Conservation (phyloP, 148 eudicot species). For the Pharnaceum exiguum region DNA sequence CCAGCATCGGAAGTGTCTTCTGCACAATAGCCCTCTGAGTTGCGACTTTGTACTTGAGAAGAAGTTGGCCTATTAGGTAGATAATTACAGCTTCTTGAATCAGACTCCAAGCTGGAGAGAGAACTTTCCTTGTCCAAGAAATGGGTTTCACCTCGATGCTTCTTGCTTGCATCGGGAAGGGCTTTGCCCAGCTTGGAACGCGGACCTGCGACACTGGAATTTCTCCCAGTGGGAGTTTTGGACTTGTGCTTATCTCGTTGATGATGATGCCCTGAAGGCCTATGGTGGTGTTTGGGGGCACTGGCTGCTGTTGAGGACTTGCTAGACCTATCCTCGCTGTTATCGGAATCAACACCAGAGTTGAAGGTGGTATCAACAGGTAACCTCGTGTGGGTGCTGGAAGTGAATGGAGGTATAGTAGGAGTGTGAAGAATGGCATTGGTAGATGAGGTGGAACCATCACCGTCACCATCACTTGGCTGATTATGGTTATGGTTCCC, state of each 20-base stretch:
- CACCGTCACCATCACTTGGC: conserved; percentile 27
- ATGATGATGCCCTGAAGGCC: conserved; percentile 11
- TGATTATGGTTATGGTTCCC: conserved; percentile 21
- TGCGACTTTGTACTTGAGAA: conserved; percentile 38
- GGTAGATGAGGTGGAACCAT: conserved; percentile 58
- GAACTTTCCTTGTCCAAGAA: conserved; percentile 65
- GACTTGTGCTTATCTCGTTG: conserved; percentile 29
- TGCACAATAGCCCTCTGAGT: conserved; percentile 24
- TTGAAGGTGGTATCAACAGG: conserved; percentile 28
- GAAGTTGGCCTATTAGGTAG: conserved; percentile 49
- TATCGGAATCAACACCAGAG: conserved; percentile 47
- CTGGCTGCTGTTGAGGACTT: conserved; percentile 78
- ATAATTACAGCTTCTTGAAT: conserved; percentile 61
- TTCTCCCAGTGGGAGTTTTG: conserved; percentile 31
- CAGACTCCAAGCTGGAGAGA: conserved; percentile 77
- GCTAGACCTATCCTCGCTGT: conserved; percentile 74
- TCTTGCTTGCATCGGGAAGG: conserved; percentile 44
- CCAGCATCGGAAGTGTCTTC: conserved; percentile 42
- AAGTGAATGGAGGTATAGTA: conserved; percentile 15
- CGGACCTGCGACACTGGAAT: conserved; percentile 19
- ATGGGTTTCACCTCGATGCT: conserved; percentile 42
- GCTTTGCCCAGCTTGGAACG: conserved; percentile 28
- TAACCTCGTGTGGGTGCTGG: conserved; percentile 19
- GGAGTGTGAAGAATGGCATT: conserved; percentile 37
- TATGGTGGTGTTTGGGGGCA: conserved; percentile 36